Base-by-base conservation (phyloP, 176 grass and related monocot species). In the Dactylis glomerata region DNA sequence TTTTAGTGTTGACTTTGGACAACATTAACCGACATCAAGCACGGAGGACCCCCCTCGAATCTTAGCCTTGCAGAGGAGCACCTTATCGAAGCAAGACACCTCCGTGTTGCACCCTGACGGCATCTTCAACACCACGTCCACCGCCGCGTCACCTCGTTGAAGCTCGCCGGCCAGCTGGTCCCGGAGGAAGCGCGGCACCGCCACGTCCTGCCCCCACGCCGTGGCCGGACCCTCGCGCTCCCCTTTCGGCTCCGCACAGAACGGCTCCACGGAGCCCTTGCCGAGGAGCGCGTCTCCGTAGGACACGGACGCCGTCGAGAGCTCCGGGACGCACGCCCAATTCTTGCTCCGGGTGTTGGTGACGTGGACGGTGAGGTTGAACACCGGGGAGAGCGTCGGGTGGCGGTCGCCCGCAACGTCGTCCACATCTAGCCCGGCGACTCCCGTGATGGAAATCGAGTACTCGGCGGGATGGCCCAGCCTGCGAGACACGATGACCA, bases 351-450 rank as follows among this genome's bases (percentile, higher is more conserved):
- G 3, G 19, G 42, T 0, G 72, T 38, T 75, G 41, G 20, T 16
- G 44, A 84, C 13, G 72, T 2, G 82, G 15, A 84, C 9, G 1
- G 82, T 84, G 57, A 84, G 40, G 82, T 84, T 76, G 71, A 84
- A 65, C 31, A 75, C 82, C 57, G 82, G 82, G 3, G 82, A 65
- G n/a, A 69, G 66, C 9, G 57, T 84, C 36, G 34, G 67, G 54
- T 23, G 54, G 4, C 36, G 36, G 67, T 69, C 67, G 67, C 19
- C 67, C 1, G 67, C 67, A 10, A 69, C 12, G 37, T 71, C 68
- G 37, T 40, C 57, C 32, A 52, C 42, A 12, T 71, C 42, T n/a
- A 84, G 82, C 22, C 72, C 82, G 57, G 10, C 55, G 42, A 75
- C 41, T 22, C 42, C 71, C 41, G 71, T 51, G 28, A 64, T 10